Percentiles rank a stretch among this genome's conserved stretches.
Evolutionary conservation across 495 filamentous ascomycete genomes (phyloP).

Genomic region (Hyaloscypha hepaticicola): DNA sequence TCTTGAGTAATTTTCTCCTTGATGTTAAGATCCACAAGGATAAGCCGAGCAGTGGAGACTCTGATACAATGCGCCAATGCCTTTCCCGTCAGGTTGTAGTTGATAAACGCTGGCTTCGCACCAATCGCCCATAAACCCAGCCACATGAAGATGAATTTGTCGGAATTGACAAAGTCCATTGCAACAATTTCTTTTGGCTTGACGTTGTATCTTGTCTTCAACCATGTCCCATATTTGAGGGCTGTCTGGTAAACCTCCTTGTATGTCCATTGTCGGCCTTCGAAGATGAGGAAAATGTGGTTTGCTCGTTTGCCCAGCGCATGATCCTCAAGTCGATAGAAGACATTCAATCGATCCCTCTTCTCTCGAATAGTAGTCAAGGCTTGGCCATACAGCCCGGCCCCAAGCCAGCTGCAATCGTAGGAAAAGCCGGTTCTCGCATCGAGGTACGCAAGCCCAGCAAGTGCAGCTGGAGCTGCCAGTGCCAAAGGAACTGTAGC

Average conservation of each 20-base stretch:
- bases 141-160: conserved; percentile 78
- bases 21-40: conserved; percentile 75
- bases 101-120: conserved; percentile 88
- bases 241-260: conserved; percentile 73
- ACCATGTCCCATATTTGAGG: conserved; percentile 79
- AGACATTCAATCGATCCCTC: conserved; percentile 65
- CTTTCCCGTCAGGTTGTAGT: conserved; percentile 81
- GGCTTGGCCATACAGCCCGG: conserved; percentile 40
- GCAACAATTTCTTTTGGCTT: conserved; percentile 81
- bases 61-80: conserved; percentile 78
- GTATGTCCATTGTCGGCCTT: conserved; percentile 77
- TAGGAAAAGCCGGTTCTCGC: conserved; percentile 66
- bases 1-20: conserved; percentile 46
- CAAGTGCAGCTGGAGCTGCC: conserved; percentile 62
- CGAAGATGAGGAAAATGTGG: conserved; percentile 67
- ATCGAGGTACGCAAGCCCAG: conserved; percentile 77
- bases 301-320: conserved; percentile 59
- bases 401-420: conserved; percentile 58
- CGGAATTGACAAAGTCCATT: conserved; percentile 84
- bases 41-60: conserved; percentile 63
- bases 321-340: conserved; percentile 74
- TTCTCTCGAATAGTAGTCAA: conserved; percentile 40
- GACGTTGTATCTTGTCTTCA: conserved; percentile 68
- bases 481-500: conserved; percentile 47
- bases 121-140: conserved; percentile 88